Percentiles rank a stretch among this genome's conserved stretches.
Conservation (phyloP, 2,329 filamentous ascomycete species). For the Aspergillus fumigatiaffinis region DNA sequence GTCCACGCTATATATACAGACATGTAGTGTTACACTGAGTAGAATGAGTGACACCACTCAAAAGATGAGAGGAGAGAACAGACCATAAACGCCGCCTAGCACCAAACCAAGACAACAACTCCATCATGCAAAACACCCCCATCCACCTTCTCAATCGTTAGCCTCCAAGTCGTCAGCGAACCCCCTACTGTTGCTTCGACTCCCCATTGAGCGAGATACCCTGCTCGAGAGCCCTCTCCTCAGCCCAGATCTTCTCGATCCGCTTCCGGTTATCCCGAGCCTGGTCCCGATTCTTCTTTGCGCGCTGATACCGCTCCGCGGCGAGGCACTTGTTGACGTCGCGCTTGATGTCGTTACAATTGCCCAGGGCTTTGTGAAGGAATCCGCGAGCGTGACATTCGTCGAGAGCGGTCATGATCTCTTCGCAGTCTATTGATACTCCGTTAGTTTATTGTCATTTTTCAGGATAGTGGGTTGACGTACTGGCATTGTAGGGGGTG, state of each 20-base stretch:
- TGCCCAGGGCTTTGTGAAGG: constrained; percentile 82
- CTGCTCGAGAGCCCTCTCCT: constrained; percentile 40
- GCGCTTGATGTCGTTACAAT: constrained; percentile 83
- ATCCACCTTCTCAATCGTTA: not conserved
- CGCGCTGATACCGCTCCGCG: constrained; percentile 73
- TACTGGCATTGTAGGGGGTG: constrained; percentile 86
- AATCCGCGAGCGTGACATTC: constrained; percentile 94
- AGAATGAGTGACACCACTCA: not conserved
- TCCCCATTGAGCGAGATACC: constrained; percentile 3
- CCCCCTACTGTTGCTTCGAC: not conserved
- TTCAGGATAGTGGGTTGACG: constrained; percentile 19
- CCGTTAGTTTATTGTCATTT: constrained; percentile 5
- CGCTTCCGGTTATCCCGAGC: constrained; percentile 67
- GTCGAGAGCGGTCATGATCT: constrained; percentile 88
- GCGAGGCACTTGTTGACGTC: constrained; percentile 82
- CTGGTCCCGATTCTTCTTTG: constrained; percentile 68
- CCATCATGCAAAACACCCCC: not conserved
- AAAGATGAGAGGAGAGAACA: constrained; percentile 4
- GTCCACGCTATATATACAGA: not conserved
- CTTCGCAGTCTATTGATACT: constrained; percentile 72
- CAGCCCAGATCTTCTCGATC: constrained; percentile 73
- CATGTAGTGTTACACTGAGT: not conserved
- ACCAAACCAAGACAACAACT: constrained; percentile 10
- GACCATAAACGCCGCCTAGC: constrained; percentile 5
- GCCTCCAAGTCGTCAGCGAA: not conserved